Conservation (phyloP, 495 filamentous ascomycete genomes). For the Podospora fimiseda region DNA sequence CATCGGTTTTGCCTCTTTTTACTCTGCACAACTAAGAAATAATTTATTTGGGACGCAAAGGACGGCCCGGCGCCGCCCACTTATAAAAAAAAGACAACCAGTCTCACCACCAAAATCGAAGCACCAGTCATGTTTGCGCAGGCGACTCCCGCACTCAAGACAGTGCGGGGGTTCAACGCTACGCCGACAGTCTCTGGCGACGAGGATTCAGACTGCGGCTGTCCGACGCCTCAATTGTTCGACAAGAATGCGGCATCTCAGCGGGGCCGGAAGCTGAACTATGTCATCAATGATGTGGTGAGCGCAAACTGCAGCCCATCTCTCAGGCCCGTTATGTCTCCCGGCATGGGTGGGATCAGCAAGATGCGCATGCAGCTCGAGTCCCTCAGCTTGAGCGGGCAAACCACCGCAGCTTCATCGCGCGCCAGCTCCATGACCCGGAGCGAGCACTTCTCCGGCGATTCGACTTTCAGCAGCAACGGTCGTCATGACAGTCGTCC, state of each 20-base stretch:
- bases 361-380: constrained; percentile 72
- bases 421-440: constrained; percentile 37
- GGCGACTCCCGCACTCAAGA: constrained; percentile 59
- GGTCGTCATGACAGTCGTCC: constrained; percentile 17
- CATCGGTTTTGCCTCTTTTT: constrained; percentile 7
- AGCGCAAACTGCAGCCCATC: constrained; percentile 56
- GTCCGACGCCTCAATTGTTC: constrained; percentile 27
- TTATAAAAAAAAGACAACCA: background rate
- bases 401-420: constrained; percentile 33
- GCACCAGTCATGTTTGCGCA: constrained; percentile 25
- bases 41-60: background rate
- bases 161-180: constrained; percentile 63
- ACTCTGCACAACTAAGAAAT: background rate
- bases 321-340: constrained; percentile 51
- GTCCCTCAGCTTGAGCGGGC: constrained; percentile 47
- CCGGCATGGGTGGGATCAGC: constrained; percentile 61
- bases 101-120: constrained; percentile 8
- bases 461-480: constrained; percentile 18
- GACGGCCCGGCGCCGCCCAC: background rate
- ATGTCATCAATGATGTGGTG: constrained; percentile 45
- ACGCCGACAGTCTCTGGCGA: constrained; percentile 80
- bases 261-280: constrained; percentile 20
- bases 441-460: constrained; percentile 28
- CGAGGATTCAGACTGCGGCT: constrained; percentile 76
- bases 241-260: constrained; percentile 26